Base-by-base conservation (phyloP, 371 early-diverging fungal species). In the Fennellomyces sp. region DNA sequence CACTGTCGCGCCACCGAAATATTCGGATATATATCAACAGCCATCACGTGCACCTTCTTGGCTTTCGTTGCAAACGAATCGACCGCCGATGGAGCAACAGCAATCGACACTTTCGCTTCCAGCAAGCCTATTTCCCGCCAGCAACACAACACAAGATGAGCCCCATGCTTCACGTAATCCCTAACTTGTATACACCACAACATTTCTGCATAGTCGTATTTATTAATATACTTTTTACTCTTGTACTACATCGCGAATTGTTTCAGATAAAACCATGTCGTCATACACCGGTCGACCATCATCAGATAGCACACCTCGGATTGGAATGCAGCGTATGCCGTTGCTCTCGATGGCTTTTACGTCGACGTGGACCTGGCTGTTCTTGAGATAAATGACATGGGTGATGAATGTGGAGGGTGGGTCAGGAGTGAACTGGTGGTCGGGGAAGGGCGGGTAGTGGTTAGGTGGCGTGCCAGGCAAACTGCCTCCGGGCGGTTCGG, bases 381-480 rank as follows among this genome's bases (percentile, higher is more conserved):
- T 87, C 48, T 85, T 81, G 48, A 87, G 69, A 47, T 85, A 91
- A 25, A 89, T 66, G 53, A 91, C 35, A 63, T 89, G 89, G 2
- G 89, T 89, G 47, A 91, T 86, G 57, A 82, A 91, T 17, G 81
- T 73, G 0, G 70, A 64, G 10, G 90, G 88, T 17, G 82, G 81
- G 50, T 76, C 67, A 28, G 74, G 69, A 33, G 82, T 65, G 8
- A 80, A 59, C 13, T 75, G 60, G 31, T 55, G 63, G 12, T 60
- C 61, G 19, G 75, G 79, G 36, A 81, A 77, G 19, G 73, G 70
- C 0, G 74, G 71, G 21, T 42, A 33, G 29, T 60, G 3, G 72
- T 65, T 54, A 59, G 61, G 56, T 66, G 71, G n/a, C 58, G 27
- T 64, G 58, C 35, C 60, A 52, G 5, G 63, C 59, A 38, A 41